These are phyloP conservation scores for Sanguinoderma infundibulare DNA, from an alignment of 1,284 basidiomycete genomes.

Conservation along the genomic window DNA sequence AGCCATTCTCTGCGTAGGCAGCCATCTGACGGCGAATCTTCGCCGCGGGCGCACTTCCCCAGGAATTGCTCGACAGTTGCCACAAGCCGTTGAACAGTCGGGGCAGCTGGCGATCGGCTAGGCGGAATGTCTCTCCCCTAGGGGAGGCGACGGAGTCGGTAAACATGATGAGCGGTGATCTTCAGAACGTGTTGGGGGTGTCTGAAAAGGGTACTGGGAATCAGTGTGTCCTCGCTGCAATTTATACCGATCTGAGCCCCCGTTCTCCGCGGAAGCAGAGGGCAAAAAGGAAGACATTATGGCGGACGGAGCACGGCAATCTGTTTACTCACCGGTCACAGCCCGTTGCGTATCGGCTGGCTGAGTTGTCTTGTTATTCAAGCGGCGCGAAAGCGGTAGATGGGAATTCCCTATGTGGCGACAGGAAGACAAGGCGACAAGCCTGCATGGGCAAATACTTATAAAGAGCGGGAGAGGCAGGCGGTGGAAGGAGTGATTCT, in stretches of 20 bases:
- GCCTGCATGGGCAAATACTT: not conserved
- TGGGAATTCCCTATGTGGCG: not conserved
- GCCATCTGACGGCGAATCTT: slow-evolving; percentile 73
- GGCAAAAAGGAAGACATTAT: not conserved
- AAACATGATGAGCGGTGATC: slow-evolving; percentile 6
- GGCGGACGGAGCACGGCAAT: slow-evolving; percentile 20
- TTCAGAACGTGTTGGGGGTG: not conserved
- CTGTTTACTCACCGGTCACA: slow-evolving; percentile 8
- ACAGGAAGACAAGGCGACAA: not conserved
- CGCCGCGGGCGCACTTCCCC: slow-evolving; percentile 72
- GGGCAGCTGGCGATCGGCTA: slow-evolving; percentile 65
- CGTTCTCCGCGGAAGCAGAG: not conserved
- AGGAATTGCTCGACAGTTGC: slow-evolving; percentile 83
- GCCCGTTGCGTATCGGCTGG: slow-evolving; percentile 9
- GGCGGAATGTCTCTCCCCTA: slow-evolving; percentile 44
- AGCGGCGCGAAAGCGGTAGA: not conserved
- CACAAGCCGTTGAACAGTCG: slow-evolving; percentile 80
- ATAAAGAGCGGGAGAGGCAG: not conserved
- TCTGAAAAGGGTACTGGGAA: not conserved
- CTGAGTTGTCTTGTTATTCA: not conserved
- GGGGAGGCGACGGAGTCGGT: slow-evolving; percentile 4
- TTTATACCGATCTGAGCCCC: slow-evolving; percentile 6
- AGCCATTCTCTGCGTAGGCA: slow-evolving; percentile 65
- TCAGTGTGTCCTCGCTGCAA: not conserved
- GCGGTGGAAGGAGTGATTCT: not conserved